phyloP scores from a whole-genome alignment of 2,329 filamentous ascomycete genomes.

The Eutypa lata region DNA sequence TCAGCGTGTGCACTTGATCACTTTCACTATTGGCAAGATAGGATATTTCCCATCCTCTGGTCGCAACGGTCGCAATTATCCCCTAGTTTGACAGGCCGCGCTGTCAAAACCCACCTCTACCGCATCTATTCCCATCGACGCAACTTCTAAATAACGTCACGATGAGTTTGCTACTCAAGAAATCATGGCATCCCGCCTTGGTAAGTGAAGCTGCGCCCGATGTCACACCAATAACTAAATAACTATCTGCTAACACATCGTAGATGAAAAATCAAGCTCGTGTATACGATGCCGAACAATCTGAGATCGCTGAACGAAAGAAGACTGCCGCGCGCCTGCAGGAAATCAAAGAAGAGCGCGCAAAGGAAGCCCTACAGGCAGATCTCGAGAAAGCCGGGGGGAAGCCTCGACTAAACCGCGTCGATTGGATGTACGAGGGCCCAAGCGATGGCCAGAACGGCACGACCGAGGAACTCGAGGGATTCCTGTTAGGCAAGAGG shows the following conservation, averaged over 20 bases:
- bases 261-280: conserved; percentile 77
- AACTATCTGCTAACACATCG: too few species aligned
- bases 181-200: conserved; percentile 1
- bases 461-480: conserved; percentile 85
- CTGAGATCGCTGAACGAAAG: conserved; percentile 78
- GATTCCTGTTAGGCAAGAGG: conserved; percentile 87
- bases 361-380: conserved; percentile 85
- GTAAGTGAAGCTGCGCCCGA: too few species aligned
- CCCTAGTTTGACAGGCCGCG: background rate
- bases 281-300: conserved; percentile 70
- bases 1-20: too few species aligned
- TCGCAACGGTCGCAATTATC: too few species aligned
- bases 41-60: too few species aligned
- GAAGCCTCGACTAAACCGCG: conserved; percentile 72
- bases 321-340: conserved; percentile 87
- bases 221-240: too few species aligned
- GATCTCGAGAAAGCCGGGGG: conserved; percentile 88
- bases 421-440: conserved; percentile 98
- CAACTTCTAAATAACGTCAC: background rate
- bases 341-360: conserved; percentile 89
- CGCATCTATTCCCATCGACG: background rate
- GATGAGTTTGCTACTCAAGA: conserved; percentile 1
- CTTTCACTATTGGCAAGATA: too few species aligned
- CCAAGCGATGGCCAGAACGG: conserved; percentile 74
- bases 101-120: background rate